Evolutionary conservation across 768 basidiomycete genomes (phyloP).

Genomic region (Mycena albidolilacea): DNA sequence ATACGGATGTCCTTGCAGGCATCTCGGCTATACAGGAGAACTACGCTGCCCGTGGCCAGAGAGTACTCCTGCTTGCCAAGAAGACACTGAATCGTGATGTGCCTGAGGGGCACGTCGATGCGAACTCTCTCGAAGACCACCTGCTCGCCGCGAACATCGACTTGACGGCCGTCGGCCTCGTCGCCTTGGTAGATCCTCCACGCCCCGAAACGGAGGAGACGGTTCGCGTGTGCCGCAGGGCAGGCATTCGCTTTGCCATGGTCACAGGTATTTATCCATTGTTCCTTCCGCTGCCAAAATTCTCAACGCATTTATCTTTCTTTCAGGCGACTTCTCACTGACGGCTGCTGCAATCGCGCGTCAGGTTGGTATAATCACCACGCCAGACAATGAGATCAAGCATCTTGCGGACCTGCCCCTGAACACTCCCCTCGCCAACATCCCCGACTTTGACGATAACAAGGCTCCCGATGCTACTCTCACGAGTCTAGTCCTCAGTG

Average conservation of each 20-base stretch:
- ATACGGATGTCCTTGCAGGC: slow-evolving; percentile 43
- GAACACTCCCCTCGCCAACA: slow-evolving; percentile 40
- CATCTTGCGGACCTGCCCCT: slow-evolving; percentile 54
- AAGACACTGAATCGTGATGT: slow-evolving; percentile 53
- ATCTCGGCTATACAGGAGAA: slow-evolving; percentile 58
- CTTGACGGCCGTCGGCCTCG: slow-evolving; percentile 69
- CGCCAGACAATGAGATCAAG: slow-evolving; percentile 51
- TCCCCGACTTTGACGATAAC: slow-evolving; percentile 50
- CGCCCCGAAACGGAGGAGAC: slow-evolving; percentile 68
- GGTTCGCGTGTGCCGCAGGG: slow-evolving; percentile 64
- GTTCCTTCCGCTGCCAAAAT: background rate
- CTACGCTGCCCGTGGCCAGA: slow-evolving; percentile 68
- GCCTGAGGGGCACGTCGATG: slow-evolving; percentile 49
- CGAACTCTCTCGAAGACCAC: slow-evolving; percentile 59
- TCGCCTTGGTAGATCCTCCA: slow-evolving; percentile 75
- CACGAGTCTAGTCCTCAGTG: slow-evolving; percentile 60
- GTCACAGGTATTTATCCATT: slow-evolving; percentile 60
- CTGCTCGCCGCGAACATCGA: slow-evolving; percentile 60
- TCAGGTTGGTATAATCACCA: slow-evolving; percentile 71
- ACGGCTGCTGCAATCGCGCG: slow-evolving; percentile 76
- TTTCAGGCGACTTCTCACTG: slow-evolving; percentile 66
- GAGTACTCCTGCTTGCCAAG: slow-evolving; percentile 74
- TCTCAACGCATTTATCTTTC: background rate
- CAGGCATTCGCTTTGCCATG: slow-evolving; percentile 76
- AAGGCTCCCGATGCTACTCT: slow-evolving; percentile 40